Conservation (phyloP, 305 asterid genomes). For the Fraxinus latifolia region DNA sequence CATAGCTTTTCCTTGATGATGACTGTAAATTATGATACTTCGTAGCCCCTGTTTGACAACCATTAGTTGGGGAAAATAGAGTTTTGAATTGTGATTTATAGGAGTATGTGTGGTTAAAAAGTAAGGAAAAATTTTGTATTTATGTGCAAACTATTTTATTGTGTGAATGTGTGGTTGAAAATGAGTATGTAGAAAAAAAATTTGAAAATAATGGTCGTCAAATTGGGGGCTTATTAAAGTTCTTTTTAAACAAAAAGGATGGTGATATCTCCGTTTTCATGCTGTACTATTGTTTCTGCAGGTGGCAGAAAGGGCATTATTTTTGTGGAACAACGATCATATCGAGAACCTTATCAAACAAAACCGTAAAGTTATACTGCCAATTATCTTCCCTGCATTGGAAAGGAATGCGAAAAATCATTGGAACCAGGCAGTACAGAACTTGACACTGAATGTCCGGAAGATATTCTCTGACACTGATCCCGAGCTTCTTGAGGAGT, state of each 20-base stretch:
- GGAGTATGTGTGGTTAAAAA: too few species aligned
- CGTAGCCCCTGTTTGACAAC: too few species aligned
- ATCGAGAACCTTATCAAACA: slow-evolving; percentile 36
- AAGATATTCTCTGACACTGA: slow-evolving; percentile 72
- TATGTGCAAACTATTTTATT: too few species aligned
- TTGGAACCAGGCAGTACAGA: slow-evolving; percentile 81
- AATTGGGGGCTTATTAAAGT: not conserved
- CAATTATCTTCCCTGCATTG: slow-evolving; percentile 45
- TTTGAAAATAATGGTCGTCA: too few species aligned
- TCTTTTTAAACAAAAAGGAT: not conserved
- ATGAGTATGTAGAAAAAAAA: too few species aligned
- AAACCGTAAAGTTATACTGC: slow-evolving; percentile 42
- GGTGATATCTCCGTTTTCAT: not conserved
- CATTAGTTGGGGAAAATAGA: too few species aligned
- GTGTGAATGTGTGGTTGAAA: too few species aligned
- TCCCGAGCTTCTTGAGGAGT: slow-evolving; percentile 67
- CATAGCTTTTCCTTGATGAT: not conserved
- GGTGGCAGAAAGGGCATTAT: slow-evolving; percentile 55
- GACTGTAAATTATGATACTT: not conserved
- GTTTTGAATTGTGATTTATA: too few species aligned
- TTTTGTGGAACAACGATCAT: slow-evolving; percentile 53
- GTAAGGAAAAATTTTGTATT: too few species aligned
- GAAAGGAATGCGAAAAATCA: slow-evolving; percentile 67
- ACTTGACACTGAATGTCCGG: slow-evolving; percentile 67
- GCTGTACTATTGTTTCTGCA: slow-evolving; percentile 27